Evolutionary conservation across 73 alveolate genomes (phyloP).

Genomic region (Diophrys sp.): DNA sequence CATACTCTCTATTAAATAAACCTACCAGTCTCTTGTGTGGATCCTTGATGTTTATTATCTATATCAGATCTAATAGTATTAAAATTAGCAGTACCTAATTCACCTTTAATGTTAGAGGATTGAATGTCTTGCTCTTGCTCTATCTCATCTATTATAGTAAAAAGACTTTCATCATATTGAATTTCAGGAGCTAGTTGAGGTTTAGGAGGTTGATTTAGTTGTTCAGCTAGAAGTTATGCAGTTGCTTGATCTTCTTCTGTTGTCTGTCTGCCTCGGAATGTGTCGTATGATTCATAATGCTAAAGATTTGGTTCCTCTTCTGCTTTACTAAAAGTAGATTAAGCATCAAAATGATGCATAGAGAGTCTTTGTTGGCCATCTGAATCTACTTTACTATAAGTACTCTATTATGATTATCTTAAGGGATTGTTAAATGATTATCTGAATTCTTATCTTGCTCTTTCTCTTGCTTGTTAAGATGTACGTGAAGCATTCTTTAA

Average conservation of each 20-base stretch:
- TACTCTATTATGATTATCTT: neutral
- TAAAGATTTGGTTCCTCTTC: neutral
- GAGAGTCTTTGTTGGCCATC: neutral
- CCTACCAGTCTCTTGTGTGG: too few species aligned
- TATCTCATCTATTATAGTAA: constrained; percentile 48
- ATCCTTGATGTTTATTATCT: too few species aligned
- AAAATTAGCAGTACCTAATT: neutral
- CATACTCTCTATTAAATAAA: too few species aligned
- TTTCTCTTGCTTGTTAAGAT: neutral
- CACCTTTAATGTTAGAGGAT: too few species aligned
- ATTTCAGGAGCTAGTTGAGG: neutral
- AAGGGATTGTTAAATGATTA: neutral
- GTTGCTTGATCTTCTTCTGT: neutral
- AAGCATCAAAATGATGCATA: neutral
- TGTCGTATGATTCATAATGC: neutral
- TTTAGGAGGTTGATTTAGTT: neutral
- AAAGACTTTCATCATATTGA: constrained; percentile 39
- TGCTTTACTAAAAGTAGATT: neutral
- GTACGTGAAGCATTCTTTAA: neutral
- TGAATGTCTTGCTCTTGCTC: constrained; percentile 30
- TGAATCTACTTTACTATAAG: neutral
- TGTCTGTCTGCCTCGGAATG: neutral
- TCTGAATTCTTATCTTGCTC: neutral
- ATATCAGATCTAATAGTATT: neutral
- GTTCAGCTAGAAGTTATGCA: neutral